Conservation (phyloP, 2,329 filamentous ascomycete genomes). For the Botrytis elliptica region DNA sequence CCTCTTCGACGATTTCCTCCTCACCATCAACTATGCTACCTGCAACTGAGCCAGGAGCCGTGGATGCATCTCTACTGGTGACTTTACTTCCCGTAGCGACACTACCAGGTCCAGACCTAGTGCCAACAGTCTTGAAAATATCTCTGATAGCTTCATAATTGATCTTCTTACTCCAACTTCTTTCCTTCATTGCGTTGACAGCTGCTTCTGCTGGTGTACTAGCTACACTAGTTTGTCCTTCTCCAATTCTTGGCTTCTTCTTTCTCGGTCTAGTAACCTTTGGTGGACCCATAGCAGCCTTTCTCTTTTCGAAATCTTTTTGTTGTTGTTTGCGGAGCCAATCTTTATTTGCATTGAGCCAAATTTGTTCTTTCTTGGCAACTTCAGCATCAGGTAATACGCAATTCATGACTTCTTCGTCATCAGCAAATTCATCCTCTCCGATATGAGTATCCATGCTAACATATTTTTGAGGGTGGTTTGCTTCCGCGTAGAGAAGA, state of each 20-base stretch:
- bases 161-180: constrained; percentile 71
- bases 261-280: constrained; percentile 58
- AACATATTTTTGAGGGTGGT: constrained; percentile 48
- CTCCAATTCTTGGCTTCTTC: constrained; percentile 59
- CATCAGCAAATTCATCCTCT: constrained; percentile 83
- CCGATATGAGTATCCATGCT: constrained; percentile 65
- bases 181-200: constrained; percentile 63
- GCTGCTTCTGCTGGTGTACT: constrained; percentile 69
- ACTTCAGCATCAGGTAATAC: constrained; percentile 71
- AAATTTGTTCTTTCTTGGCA: constrained; percentile 83
- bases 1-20: background rate
- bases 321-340: constrained; percentile 86
- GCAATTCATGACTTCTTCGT: constrained; percentile 82
- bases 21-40: constrained; percentile 17
- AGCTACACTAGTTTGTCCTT: constrained; percentile 64
- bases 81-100: constrained; percentile 45
- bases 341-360: constrained; percentile 92
- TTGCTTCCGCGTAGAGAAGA: constrained; percentile 51
- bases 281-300: constrained; percentile 52
- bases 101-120: constrained; percentile 48
- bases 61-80: constrained; percentile 38
- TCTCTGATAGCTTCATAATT: constrained; percentile 64
- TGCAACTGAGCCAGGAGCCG: constrained; percentile 18
- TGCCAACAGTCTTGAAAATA: constrained; percentile 39
- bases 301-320: constrained; percentile 73